Evolutionary conservation across 257 asterid genomes (phyloP), one percentile per base, ranked within the genome.

Genomic region (Haberlea rhodopensis): DNA sequence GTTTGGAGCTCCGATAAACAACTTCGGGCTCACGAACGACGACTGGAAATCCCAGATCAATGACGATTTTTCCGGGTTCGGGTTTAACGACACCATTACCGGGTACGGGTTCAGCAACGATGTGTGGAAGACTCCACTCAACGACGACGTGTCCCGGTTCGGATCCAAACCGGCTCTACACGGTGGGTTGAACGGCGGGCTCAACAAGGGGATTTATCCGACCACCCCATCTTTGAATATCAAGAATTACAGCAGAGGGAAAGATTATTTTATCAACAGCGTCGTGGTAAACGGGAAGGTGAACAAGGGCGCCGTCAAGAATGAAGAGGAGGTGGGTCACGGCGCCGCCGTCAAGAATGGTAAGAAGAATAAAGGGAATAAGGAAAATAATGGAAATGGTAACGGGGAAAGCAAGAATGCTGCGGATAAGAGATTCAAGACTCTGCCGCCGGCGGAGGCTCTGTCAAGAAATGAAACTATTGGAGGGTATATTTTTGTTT

Each of bases 401-500:
- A 56, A 69, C 48, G 71, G 81, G 1, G 94, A 90, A 0, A 82
- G 56, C 18, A 81, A 80, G 61, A 72, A 73, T 70, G 80, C 70
- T 28, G 80, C 81, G 58, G 99, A 94, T 60, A 94, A 94, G 85
- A 79, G 97, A 86, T 94, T 94, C 68, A 94, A 94, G 81, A 90
- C 99, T 37, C 71, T 94, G 66, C 99, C 99, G 13, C 90, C 97
- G 13, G 80, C 99, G 0, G 99, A 94, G 62, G 70, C 96, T 6
- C 24, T 94, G 82, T 96, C 97, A n/a, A 81, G 99, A 72, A 85
- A 90, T 65, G 99, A 94, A 74, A 90, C 91, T 0, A 81, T 94
- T 20, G 99, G 99, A 13, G 99, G 99, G 0, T 94, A 94, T 73
- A 94, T 94, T 26, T 94, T 94, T 62, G 99, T 94, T 5, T 94